Percentiles rank a stretch among this genome's conserved stretches.
These are phyloP conservation scores for Agrocybe pediades DNA, from an alignment of 768 basidiomycete species.

Conservation along the genomic window DNA sequence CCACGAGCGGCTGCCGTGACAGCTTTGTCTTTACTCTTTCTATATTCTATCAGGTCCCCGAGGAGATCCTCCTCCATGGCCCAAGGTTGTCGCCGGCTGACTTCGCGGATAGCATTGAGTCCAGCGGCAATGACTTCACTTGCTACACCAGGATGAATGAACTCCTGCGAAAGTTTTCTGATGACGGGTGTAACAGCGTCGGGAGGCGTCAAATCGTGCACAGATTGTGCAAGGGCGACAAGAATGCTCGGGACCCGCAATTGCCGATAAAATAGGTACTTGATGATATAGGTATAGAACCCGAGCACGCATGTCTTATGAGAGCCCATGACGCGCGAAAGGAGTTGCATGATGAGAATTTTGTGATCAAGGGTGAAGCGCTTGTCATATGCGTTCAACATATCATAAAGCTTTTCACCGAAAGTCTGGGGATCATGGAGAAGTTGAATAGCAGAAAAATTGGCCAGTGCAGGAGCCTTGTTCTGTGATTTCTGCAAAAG, in stretches of 20 bases:
- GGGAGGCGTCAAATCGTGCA: constrained; percentile 94
- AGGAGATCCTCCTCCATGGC: constrained; percentile 95
- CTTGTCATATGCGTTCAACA: constrained; percentile 84
- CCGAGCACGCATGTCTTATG: constrained; percentile 93
- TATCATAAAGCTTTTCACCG: constrained; percentile 89
- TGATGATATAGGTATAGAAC: constrained; percentile 96
- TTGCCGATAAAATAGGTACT: constrained; percentile 91
- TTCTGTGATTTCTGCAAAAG: constrained; percentile 34
- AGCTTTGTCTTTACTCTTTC: constrained; percentile 93
- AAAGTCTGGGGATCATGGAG: constrained; percentile 96
- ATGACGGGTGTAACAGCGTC: constrained; percentile 89
- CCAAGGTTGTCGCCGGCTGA: constrained; percentile 95
- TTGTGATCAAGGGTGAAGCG: constrained; percentile 97
- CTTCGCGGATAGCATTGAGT: constrained; percentile 92
- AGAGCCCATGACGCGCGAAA: constrained; percentile 89
- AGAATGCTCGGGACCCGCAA: constrained; percentile 92
- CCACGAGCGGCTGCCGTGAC: constrained; percentile 90
- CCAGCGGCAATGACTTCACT: constrained; percentile 95
- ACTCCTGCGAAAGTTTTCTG: constrained; percentile 91
- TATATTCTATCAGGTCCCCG: constrained; percentile 91
- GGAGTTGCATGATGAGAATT: constrained; percentile 94
- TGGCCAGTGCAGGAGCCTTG: constrained; percentile 42
- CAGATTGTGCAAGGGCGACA: constrained; percentile 90
- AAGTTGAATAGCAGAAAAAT: constrained; percentile 92
- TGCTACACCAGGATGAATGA: constrained; percentile 96